Base-by-base conservation (phyloP, 176 grass and related monocot species). In the Cocos nucifera region DNA sequence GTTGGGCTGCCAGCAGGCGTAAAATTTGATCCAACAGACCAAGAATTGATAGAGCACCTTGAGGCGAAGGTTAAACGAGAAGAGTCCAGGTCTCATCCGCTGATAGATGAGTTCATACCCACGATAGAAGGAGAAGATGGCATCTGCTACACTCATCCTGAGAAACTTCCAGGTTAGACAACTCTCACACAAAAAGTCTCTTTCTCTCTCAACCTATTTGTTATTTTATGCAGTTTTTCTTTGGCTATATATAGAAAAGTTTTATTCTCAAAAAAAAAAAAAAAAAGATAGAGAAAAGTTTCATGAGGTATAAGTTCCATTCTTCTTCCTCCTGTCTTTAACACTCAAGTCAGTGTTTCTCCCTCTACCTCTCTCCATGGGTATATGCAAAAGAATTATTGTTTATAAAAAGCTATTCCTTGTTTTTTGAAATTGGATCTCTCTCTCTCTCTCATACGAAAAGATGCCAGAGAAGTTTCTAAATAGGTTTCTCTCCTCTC, bases 131-230 rank as follows among this genome's bases (percentile, higher is more conserved):
- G 94, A 6, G 94, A 99, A 71, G 82, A 99, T 53, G 94, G 94
- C 64, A 99, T 99, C 71, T 99, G 94, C 66, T 99, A 99, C 78
- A 99, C 94, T 19, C 94, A 99, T 73, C 94, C 94, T 22, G 94
- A 99, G 71, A 99, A 89, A 77, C 84, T 99, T 64, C 94, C 94
- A 70, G 94, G 92, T 96, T 73, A 73, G 35, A 12, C 9, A 44
- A 55, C 58, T 51, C 25, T 26, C 54, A 78, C 69, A 69, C 49
- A 74, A 58, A 77, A 78, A 78, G 79, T 75, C 86, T 54, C 55
- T 51, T 60, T 77, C 67, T 21, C 15, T 17, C 15, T 25, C 56
- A 50, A 67, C 67, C 25, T 72, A 63, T 64, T 70, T 80, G 76
- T 51, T 73, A 74, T 53, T 73, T 62, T 21, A 73, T 74, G 22